Evolutionary conservation across 495 filamentous ascomycete species (phyloP), one percentile per base, ranked within the genome.

Genomic region (Penicillium crystallinum): DNA sequence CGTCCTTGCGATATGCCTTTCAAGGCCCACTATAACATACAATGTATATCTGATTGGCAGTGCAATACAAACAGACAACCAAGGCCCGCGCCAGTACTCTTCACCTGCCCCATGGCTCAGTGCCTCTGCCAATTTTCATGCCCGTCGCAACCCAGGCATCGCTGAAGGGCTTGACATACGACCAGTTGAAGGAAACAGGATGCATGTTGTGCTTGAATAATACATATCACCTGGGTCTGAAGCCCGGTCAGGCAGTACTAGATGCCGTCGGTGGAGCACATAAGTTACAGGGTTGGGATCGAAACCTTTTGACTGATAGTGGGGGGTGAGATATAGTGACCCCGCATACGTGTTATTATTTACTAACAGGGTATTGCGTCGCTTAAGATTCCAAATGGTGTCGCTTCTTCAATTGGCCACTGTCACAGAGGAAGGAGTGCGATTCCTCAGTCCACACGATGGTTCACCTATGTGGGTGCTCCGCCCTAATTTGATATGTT

Each of bases 131-230:
- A 2, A 83, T 97, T 19, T 99, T 97, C 69, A 97, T 97, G 91
- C 93, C 93, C 15, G 93, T 97, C 25, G 93, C 95, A 15, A 97
- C 93, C n/a, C 93, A 99, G 69, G 93, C 88, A 0, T 91, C 92
- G 0, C 74, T 99, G 27, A 99, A 99, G 66, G 93, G 93, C 23
- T 72, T 99, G 48, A 97, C 93, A 23, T 89, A 91, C 2, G 86
- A 92, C 55, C 93, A 99, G 59, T 74, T 99, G 18, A 89, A 91
- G 55, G 78, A 85, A 30, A 92, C 90, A 0, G 86, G 90, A 38
- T 97, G 95, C 61, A 82, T 89, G 57, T 77, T 99, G 12, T 97
- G 91, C 64, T 74, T 97, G 51, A 97, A 97, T 67, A 97, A 97
- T 65, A 97, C 93, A 19, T 97, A 99, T 66, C 93, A 99, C 70